Evolutionary conservation across 139 green algal genomes (phyloP), one percentile per base, ranked within the genome.

Genomic region (Nannochloris sp.): DNA sequence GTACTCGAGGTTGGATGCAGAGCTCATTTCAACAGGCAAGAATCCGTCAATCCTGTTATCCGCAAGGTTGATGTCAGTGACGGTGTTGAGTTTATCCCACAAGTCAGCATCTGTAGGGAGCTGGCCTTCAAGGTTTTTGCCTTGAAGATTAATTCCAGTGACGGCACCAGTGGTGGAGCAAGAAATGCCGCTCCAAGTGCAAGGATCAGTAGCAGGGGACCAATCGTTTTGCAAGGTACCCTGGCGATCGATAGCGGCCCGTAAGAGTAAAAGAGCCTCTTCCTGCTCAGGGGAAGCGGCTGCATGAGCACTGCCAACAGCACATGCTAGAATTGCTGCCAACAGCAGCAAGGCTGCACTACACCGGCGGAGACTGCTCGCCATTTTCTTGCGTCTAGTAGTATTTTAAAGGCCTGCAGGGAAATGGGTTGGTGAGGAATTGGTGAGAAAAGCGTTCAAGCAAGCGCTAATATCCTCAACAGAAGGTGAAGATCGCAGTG

Each of bases 11-110:
- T 25, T 71, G 42, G 44, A 35, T 4, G 71, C 60, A 39, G 31
- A 38, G 25, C 14, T 39, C 29, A 79, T 71, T 27, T 77, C 46
- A 56, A 35, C 30, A 9, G 72, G 69, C n/a, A 79, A 54, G 56
- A 59, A 64, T 42, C 72, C 72, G 53, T n/a, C 45, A 39, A 71
- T 31, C 15, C 34, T 27, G 55, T 73, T 73, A 29, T 37, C 30
- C 9, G 56, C 44, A 55, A 73, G 30, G 45, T 73, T 68, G 9
- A 73, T 44, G 23, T 60, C 58, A 2, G 48, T 59, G 23, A 79
- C 24, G 4, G 59, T 72, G 51, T 32, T 33, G 8, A 79, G 66
- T 23, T 44, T 19, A 14, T 10, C 9, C 72, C 72, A 79, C 4
- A 79, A 32, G 7, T 31, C 9, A 9, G 31, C 31, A 31, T 78